Evolutionary conservation across 441 rosid species (phyloP).

Genomic region (Eutrema salsugineum): DNA sequence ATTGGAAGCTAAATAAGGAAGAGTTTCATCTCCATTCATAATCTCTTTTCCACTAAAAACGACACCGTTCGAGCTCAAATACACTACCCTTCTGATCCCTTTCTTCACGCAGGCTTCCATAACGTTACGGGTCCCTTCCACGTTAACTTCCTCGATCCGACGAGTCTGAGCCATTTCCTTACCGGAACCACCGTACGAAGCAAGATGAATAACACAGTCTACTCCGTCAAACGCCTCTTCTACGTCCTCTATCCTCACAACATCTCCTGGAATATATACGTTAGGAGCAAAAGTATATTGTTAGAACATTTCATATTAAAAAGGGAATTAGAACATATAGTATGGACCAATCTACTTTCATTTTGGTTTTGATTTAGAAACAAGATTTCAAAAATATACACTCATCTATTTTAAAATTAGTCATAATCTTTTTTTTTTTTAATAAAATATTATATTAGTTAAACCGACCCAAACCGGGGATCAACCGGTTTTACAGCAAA

Average conservation of each 20-base stretch:
- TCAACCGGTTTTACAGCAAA: no score
- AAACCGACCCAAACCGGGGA: no score
- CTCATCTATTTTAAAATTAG: background rate
- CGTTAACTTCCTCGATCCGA: constrained; percentile 69
- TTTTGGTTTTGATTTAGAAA: background rate
- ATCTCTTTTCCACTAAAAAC: constrained; percentile 79
- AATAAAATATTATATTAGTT: no score
- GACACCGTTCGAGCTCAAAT: constrained; percentile 80
- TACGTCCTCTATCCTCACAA: constrained; percentile 48
- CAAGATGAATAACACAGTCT: constrained; percentile 76
- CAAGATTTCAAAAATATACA: background rate
- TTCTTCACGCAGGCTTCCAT: constrained; percentile 63
- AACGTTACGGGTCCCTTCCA: constrained; percentile 71
- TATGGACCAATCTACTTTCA: background rate
- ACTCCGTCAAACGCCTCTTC: constrained; percentile 57
- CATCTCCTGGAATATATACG: constrained; percentile 43
- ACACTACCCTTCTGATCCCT: constrained; percentile 63
- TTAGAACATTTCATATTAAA: background rate
- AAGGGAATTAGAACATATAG: background rate
- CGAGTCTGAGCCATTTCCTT: constrained; percentile 70
- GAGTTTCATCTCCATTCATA: constrained; percentile 73
- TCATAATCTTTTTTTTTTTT: background rate
- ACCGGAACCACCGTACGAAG: constrained; percentile 83
- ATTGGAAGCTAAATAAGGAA: constrained; percentile 66
- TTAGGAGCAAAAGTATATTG: background rate